Percentiles rank a stretch among this genome's conserved stretches.
Conservation (phyloP, 257 asterid genomes). For the Voacanga thouarsii region DNA sequence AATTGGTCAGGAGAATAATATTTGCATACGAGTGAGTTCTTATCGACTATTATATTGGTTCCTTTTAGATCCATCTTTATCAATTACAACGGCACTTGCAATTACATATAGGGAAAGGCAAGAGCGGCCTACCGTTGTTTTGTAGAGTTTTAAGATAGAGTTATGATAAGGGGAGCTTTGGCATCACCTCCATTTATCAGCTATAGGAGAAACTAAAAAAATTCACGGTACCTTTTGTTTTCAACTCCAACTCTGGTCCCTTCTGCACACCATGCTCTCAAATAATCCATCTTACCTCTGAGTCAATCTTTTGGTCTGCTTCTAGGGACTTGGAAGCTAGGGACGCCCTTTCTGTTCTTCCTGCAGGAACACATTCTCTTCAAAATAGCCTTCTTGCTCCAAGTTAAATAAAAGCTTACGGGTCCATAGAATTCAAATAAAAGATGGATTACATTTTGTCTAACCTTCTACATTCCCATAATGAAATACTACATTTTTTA, state of each 20-base stretch:
- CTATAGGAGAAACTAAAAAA: too few species aligned
- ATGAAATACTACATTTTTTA: background rate
- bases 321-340: conserved; percentile 32
- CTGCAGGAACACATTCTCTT: background rate
- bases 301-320: conserved; percentile 22
- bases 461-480: background rate
- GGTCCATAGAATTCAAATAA: background rate
- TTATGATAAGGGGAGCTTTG: too few species aligned
- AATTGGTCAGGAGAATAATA: too few species aligned
- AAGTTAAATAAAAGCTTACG: background rate
- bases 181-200: too few species aligned
- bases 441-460: background rate
- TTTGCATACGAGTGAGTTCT: too few species aligned
- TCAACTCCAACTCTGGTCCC: background rate
- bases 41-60: too few species aligned
- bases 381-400: background rate
- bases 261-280: background rate
- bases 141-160: too few species aligned
- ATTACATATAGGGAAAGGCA: too few species aligned
- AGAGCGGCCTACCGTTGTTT: too few species aligned
- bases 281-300: background rate
- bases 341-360: background rate
- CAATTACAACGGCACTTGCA: too few species aligned
- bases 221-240: too few species aligned
- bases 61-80: too few species aligned